Evolutionary conservation across 1,284 basidiomycete species (phyloP).

Genomic region (Puccinia coronata): DNA sequence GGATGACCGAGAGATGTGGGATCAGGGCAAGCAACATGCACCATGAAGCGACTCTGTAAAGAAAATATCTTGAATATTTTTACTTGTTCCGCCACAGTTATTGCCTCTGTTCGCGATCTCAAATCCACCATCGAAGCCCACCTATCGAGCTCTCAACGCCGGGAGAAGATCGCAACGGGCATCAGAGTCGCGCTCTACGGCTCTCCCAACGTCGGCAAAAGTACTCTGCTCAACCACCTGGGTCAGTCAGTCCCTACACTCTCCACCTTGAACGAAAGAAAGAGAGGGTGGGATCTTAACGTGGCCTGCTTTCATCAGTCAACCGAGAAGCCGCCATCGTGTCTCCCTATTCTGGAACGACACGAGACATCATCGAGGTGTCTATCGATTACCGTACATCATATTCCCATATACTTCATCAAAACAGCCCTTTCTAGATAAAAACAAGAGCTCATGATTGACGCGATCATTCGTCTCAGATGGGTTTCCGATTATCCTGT

Average conservation of each 20-base stretch:
- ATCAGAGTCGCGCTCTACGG: slow-evolving; percentile 81
- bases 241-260: slow-evolving; percentile 61
- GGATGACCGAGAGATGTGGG: slow-evolving; percentile 69
- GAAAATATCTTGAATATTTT: neutral
- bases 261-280: neutral
- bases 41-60: neutral
- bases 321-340: slow-evolving; percentile 85
- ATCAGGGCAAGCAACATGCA: slow-evolving; percentile 64
- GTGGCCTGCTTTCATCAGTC: slow-evolving; percentile 61
- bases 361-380: slow-evolving; percentile 78
- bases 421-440: no score
- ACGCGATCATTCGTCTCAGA: slow-evolving; percentile 1
- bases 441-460: neutral
- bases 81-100: neutral
- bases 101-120: slow-evolving; percentile 1
- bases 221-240: slow-evolving; percentile 76
- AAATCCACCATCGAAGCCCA: slow-evolving; percentile 61
- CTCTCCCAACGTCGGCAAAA: slow-evolving; percentile 86
- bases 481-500: slow-evolving; percentile 74
- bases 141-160: slow-evolving; percentile 70
- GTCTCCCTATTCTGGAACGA: slow-evolving; percentile 79
- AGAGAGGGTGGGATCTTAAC: slow-evolving; percentile 33
- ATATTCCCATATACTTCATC: neutral
- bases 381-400: slow-evolving; percentile 76
- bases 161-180: slow-evolving; percentile 79